Conservation (phyloP, 768 basidiomycete species). For the Agaricus subrufescens region DNA sequence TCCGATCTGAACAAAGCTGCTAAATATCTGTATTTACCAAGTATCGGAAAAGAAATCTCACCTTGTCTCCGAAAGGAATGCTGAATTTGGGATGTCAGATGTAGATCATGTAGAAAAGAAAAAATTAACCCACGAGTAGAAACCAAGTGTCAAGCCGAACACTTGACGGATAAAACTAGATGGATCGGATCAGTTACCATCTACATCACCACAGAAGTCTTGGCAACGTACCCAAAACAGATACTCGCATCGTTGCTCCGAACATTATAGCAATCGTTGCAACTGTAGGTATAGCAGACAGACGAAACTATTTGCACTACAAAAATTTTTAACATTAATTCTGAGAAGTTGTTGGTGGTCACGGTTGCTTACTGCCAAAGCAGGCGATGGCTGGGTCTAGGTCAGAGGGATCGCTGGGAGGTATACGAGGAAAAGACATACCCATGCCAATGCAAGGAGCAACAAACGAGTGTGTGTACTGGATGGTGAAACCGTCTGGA, state of each 20-base stretch:
- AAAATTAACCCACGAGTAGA: conserved; percentile 27
- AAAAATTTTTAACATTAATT: background rate
- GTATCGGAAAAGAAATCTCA: conserved; percentile 5
- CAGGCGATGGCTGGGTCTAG: conserved; percentile 24
- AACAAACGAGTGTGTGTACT: conserved; percentile 28
- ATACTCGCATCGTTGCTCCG: conserved; percentile 34
- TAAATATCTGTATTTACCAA: background rate
- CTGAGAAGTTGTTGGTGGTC: background rate
- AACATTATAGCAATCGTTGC: conserved; percentile 32
- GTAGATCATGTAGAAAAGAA: background rate
- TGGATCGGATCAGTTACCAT: background rate
- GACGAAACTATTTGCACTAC: conserved; percentile 32
- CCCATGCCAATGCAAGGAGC: conserved; percentile 35
- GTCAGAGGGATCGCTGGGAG: background rate
- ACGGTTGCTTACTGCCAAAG: conserved; percentile 27
- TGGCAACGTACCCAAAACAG: conserved; percentile 30
- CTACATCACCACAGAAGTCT: background rate
- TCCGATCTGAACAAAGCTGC: conserved; percentile 22
- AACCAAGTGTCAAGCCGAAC: conserved; percentile 32
- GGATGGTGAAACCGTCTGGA: conserved; percentile 32
- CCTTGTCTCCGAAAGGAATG: conserved; percentile 32
- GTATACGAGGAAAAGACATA: conserved; percentile 13
- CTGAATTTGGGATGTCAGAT: conserved; percentile 12
- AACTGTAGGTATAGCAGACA: conserved; percentile 34
- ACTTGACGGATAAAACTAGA: conserved; percentile 30